A percentile compares a stretch with the other conserved stretches of the same genome.
Conservation (phyloP, 495 filamentous ascomycete species). For the Penicillium egyptiacum region DNA sequence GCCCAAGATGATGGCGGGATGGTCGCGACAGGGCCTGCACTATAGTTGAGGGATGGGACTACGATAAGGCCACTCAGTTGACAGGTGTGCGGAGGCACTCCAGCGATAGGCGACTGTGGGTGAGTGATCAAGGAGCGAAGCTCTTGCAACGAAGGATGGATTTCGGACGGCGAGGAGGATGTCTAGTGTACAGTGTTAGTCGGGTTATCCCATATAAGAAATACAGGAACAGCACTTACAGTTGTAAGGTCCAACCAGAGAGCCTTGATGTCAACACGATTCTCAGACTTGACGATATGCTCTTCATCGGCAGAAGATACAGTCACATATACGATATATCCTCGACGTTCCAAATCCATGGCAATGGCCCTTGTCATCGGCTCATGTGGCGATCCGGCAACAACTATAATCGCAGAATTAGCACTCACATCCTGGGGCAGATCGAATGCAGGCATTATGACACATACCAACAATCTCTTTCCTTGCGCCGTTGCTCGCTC, state of each 20-base stretch:
- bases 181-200: constrained; percentile 41
- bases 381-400: constrained; percentile 79
- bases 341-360: constrained; percentile 82
- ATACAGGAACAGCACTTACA: constrained; percentile 24
- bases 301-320: constrained; percentile 81
- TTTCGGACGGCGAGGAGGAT: constrained; percentile 56
- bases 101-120: constrained; percentile 68
- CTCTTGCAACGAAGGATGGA: constrained; percentile 53
- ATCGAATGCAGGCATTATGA: neutral
- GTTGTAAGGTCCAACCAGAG: constrained; percentile 78
- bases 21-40: constrained; percentile 75
- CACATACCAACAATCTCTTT: constrained; percentile 75
- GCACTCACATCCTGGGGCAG: constrained; percentile 1
- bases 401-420: constrained; percentile 46
- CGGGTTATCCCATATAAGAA: too few species aligned
- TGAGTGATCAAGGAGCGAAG: constrained; percentile 61
- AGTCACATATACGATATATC: constrained; percentile 90
- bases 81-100: constrained; percentile 70
- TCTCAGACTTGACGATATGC: constrained; percentile 68
- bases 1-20: constrained; percentile 79
- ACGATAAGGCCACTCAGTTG: constrained; percentile 75
- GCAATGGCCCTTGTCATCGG: constrained; percentile 78
- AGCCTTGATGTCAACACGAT: constrained; percentile 75
- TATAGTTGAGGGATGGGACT: constrained; percentile 60
- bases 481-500: constrained; percentile 78